A percentile compares a stretch with the other conserved stretches of the same genome.
These are phyloP conservation scores for Cercophora newfieldiana DNA, from an alignment of 495 filamentous ascomycete genomes.

Conservation along the genomic window DNA sequence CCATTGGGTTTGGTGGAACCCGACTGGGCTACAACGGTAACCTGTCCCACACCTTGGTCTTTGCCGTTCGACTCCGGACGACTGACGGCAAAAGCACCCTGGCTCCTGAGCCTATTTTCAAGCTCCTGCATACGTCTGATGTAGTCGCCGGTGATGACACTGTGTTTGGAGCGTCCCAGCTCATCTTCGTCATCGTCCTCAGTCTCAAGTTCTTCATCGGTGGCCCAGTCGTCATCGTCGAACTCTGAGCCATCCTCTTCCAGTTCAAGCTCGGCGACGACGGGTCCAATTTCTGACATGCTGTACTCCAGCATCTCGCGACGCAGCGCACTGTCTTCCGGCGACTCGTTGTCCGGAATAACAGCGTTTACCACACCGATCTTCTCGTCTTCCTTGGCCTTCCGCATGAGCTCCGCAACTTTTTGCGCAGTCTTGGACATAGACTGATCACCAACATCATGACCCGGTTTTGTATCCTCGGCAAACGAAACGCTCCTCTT, in stretches of 20 bases:
- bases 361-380: constrained; percentile 44
- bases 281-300: constrained; percentile 76
- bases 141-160: constrained; percentile 69
- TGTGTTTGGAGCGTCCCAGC: constrained; percentile 65
- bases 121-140: constrained; percentile 78
- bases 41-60: constrained; percentile 28
- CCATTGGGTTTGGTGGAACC: neutral
- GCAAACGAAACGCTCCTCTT: constrained; percentile 50
- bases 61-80: constrained; percentile 13
- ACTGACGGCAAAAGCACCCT: constrained; percentile 37
- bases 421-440: constrained; percentile 41
- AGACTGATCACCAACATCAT: constrained; percentile 31
- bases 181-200: constrained; percentile 55
- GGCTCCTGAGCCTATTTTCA: constrained; percentile 66
- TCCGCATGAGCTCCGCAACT: constrained; percentile 52
- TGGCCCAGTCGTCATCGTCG: constrained; percentile 57
- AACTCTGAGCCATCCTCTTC: constrained; percentile 66
- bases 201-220: constrained; percentile 52
- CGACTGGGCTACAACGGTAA: constrained; percentile 20
- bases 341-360: constrained; percentile 64
- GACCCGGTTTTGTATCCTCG: constrained; percentile 55
- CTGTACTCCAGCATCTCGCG: constrained; percentile 91
- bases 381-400: constrained; percentile 43
- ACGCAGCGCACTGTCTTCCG: constrained; percentile 77
- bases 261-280: constrained; percentile 90